Conservation (phyloP, 768 basidiomycete genomes). For the Solioccasus polychromus region DNA sequence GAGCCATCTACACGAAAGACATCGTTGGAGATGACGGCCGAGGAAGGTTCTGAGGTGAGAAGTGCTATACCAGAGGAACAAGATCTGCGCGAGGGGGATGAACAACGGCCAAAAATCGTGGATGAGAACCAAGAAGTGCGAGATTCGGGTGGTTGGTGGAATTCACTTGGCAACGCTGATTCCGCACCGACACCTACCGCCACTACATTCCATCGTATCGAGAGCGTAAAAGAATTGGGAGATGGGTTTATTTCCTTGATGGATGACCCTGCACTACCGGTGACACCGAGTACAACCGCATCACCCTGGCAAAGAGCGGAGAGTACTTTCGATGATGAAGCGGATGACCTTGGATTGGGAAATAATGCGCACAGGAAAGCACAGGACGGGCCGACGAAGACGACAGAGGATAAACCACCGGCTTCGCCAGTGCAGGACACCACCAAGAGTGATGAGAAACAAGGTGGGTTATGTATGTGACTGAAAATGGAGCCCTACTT, state of each 20-base stretch:
- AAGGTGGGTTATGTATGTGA: constrained; percentile 23
- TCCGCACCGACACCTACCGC: constrained; percentile 63
- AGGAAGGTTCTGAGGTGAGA: constrained; percentile 22
- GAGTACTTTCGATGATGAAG: constrained; percentile 47
- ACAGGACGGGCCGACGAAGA: constrained; percentile 26
- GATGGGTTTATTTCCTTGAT: constrained; percentile 82
- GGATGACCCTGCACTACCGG: constrained; percentile 54
- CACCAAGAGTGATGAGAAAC: constrained; percentile 26
- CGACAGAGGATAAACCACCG: constrained; percentile 22
- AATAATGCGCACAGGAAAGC: constrained; percentile 54
- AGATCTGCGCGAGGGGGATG: constrained; percentile 6
- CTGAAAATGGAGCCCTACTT: not conserved
- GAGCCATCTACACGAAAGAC: constrained; percentile 27
- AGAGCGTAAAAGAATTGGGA: constrained; percentile 39
- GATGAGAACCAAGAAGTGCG: constrained; percentile 36
- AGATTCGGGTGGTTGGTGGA: constrained; percentile 62
- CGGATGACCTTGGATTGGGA: constrained; percentile 90
- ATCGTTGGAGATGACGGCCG: constrained; percentile 30
- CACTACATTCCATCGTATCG: constrained; percentile 57
- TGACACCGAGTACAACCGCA: constrained; percentile 25
- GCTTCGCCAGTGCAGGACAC: constrained; percentile 17
- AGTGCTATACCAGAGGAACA: constrained; percentile 1
- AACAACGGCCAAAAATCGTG: constrained; percentile 9
- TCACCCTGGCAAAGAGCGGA: constrained; percentile 11
- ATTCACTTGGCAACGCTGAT: constrained; percentile 40